These are phyloP conservation scores for Pseudogymnoascus sp. DNA, from an alignment of 2,329 filamentous ascomycete species.

Conservation along the genomic window DNA sequence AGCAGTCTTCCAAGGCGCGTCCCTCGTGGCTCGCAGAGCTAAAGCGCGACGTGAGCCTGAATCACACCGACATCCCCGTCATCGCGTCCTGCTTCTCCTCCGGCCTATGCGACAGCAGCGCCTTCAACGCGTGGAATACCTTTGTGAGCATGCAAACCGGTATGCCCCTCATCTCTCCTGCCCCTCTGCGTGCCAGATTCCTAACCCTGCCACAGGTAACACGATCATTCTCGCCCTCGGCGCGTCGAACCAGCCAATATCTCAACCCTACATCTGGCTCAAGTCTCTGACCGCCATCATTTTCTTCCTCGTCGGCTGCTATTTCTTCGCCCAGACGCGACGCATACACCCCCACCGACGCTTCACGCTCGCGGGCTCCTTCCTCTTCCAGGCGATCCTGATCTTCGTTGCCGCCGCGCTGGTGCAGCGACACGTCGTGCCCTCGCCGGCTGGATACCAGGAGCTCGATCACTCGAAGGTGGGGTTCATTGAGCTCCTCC, in stretches of 20 bases:
- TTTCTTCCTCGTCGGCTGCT: conserved; percentile 47
- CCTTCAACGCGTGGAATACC: conserved; percentile 41
- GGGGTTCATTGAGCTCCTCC: conserved; percentile 38
- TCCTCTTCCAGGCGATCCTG: conserved; percentile 44
- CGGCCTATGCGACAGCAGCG: conserved; percentile 40
- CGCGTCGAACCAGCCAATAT: conserved; percentile 43
- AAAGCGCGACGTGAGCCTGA: conserved; percentile 25
- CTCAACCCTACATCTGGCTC: conserved; percentile 45
- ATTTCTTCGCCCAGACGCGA: conserved; percentile 35
- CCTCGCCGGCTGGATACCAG: conserved; percentile 33
- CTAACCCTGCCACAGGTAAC: conserved; percentile 38
- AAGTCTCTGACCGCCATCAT: conserved; percentile 46
- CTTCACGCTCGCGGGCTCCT: conserved; percentile 40
- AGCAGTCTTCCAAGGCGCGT: not conserved
- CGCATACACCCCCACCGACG: conserved; percentile 34
- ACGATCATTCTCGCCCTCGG: conserved; percentile 57
- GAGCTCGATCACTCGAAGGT: conserved; percentile 23
- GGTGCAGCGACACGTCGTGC: conserved; percentile 39
- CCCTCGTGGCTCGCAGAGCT: conserved; percentile 16
- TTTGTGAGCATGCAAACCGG: conserved; percentile 48
- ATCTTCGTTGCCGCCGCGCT: conserved; percentile 47
- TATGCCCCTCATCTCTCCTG: conserved; percentile 15
- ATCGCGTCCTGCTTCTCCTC: conserved; percentile 39
- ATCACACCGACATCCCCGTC: conserved; percentile 30
- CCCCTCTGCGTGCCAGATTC: not conserved